These are phyloP conservation scores for Phytophthora sansomeana DNA, from an alignment of 352 stramenopile species.

Conservation along the genomic window DNA sequence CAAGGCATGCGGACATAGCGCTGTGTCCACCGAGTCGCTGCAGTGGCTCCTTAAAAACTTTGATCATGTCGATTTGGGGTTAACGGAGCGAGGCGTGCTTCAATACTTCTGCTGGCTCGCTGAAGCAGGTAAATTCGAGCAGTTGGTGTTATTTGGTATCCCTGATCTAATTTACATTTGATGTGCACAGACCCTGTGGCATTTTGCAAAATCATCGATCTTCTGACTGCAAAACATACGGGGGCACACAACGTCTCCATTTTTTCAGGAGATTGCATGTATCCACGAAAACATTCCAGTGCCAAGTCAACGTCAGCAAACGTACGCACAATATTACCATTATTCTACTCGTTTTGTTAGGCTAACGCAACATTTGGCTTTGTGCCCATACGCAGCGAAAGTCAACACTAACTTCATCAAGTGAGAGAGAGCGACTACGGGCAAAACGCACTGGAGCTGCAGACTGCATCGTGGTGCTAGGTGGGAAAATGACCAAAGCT, in stretches of 20 bases:
- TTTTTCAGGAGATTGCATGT: conserved; percentile 24
- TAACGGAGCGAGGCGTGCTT: conserved; percentile 67
- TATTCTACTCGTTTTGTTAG: too few relatives aligned
- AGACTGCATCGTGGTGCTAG: conserved; percentile 68
- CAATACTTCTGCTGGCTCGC: conserved; percentile 79
- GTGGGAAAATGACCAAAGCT: conserved; percentile 51
- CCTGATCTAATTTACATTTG: not conserved
- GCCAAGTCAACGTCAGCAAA: conserved; percentile 28
- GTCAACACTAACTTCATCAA: conserved; percentile 5
- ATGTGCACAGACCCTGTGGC: conserved; percentile 49
- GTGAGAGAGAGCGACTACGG: conserved; percentile 19
- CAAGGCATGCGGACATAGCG: conserved; percentile 39
- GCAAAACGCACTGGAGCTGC: conserved; percentile 42
- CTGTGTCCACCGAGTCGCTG: conserved; percentile 40
- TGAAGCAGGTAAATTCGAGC: conserved; percentile 50
- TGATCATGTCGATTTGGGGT: conserved; percentile 38
- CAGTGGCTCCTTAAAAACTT: conserved; percentile 69
- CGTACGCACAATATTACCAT: conserved; percentile 11
- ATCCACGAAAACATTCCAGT: conserved; percentile 31
- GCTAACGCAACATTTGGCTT: too few relatives aligned
- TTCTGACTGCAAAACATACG: conserved; percentile 66
- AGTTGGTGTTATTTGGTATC: not conserved
- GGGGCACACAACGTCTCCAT: conserved; percentile 66
- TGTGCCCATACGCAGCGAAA: conserved; percentile 18
- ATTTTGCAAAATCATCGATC: conserved; percentile 68